Evolutionary conservation across 805 yeast genomes (phyloP), one percentile per base, ranked within the genome.

Genomic region (Tetrapisispora pingtungensis): DNA sequence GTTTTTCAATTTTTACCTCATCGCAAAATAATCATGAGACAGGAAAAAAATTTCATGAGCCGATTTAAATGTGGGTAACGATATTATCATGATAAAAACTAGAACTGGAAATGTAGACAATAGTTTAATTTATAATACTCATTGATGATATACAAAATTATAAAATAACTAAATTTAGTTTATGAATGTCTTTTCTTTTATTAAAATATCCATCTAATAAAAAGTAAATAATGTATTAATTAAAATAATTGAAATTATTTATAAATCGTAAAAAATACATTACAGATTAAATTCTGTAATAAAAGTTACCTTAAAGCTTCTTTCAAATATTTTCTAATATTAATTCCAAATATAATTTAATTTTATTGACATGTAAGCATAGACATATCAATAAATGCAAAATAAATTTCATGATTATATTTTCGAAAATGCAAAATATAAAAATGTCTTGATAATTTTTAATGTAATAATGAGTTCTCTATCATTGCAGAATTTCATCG

Each of bases 401-500:
- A 24, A 22, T 10, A n/a, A 22, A 20, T 26, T 22, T 22, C 26
- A 22, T 22, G 5, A 6, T 34, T 34, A 20, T 20, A 34, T 20
- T 22, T 22, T 22, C 8, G 5, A 22, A 8, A 22, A 22, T 22
- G 5, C 8, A 28, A 28, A 28, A 12, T 28, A 28, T 28, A 28
- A 28, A 12, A 28, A 28, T 14, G 31, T 10, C 5, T 6, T 22
- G 8, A 22, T 22, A 22, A 22, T 22, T 8, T 22, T 22, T 22
- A 6, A 22, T 22, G 26, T 6, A 22, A 22, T 22, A 22, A 6
- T 8, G 5, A 22, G 26, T 6, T 8, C 26, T 28, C n/a, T 28
- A 28, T 28, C 31, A 57, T 48, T 58, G 60, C 34, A 58, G 41
- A 7, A 55, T 53, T 40, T 57, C 63, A 45, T 52, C 56, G 32